Evolutionary conservation across 208 protist species (phyloP).

Genomic region (Angomonas ambiguus): DNA sequence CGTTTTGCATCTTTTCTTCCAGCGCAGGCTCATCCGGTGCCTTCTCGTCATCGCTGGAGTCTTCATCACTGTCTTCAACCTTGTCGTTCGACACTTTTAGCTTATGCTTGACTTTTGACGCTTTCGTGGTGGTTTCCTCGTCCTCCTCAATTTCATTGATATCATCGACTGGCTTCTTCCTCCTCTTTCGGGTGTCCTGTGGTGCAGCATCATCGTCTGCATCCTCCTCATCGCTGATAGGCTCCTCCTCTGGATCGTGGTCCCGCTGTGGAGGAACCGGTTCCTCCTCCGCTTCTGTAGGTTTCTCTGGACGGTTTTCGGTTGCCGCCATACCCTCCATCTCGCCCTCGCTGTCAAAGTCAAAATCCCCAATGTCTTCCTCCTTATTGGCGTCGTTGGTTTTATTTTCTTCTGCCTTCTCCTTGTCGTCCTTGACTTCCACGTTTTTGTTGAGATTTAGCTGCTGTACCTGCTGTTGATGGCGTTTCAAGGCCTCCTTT

Average conservation of each 20-base stretch:
- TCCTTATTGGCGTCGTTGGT: constrained; percentile 32
- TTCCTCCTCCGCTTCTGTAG: constrained; percentile 21
- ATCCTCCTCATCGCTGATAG: constrained; percentile 19
- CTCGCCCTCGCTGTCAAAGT: constrained; percentile 67
- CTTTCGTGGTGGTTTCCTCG: constrained; percentile 30
- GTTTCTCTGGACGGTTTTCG: constrained; percentile 23
- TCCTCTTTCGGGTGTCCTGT: constrained; percentile 32
- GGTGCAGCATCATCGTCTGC: constrained; percentile 27
- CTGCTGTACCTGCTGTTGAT: constrained; percentile 74
- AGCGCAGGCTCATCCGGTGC: constrained; percentile 12
- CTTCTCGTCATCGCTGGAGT: constrained; percentile 23
- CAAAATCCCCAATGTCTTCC: constrained; percentile 46
- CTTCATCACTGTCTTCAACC: constrained; percentile 33
- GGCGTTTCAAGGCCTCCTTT: constrained; percentile 85
- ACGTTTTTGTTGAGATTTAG: constrained; percentile 76
- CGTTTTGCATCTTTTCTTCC: constrained; percentile 48
- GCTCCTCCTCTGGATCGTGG: constrained; percentile 20
- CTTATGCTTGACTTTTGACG: constrained; percentile 37
- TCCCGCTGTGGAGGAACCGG: constrained; percentile 17
- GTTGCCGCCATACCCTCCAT: constrained; percentile 52
- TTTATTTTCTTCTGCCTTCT: constrained; percentile 38
- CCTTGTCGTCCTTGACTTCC: constrained; percentile 58
- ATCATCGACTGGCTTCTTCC: constrained; percentile 20
- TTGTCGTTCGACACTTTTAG: constrained; percentile 14
- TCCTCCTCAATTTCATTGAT: constrained; percentile 50